phyloP scores from a whole-genome alignment of 2,329 filamentous ascomycete genomes.

The Macrophomina tecta region DNA sequence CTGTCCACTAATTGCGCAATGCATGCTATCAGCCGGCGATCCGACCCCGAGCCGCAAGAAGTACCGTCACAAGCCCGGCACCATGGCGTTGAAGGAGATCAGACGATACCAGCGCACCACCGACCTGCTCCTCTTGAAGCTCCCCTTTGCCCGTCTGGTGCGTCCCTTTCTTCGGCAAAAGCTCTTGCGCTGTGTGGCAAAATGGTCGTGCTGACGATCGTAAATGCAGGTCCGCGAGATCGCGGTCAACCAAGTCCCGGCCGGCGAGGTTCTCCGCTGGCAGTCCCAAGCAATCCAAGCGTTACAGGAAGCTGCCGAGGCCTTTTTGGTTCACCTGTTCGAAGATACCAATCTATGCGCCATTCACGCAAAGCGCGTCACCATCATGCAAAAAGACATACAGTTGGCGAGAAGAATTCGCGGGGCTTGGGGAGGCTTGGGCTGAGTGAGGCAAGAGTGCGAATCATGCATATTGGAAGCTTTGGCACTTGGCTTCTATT shows the following conservation, averaged over 20 bases:
- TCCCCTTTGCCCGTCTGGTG: constrained; percentile 94
- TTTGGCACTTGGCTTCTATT: no score
- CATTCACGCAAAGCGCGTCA: constrained; percentile 99
- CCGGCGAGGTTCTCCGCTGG: constrained; percentile 78
- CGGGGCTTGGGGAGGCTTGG: constrained; percentile 64
- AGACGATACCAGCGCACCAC: constrained; percentile 98
- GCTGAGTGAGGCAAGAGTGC: constrained; percentile 27
- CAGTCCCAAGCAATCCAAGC: constrained; percentile 97
- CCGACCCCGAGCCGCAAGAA: constrained; percentile 39
- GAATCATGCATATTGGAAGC: no score
- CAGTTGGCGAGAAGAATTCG: constrained; percentile 94
- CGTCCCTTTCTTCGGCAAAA: constrained; percentile 26
- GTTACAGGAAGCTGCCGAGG: constrained; percentile 97
- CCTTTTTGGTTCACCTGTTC: constrained; percentile 96
- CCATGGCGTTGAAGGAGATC: constrained; percentile 97
- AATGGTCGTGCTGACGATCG: no score
- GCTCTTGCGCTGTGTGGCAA: background rate
- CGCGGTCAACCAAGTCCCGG: constrained; percentile 91
- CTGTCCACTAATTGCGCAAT: no score
- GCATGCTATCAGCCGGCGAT: constrained; percentile 35
- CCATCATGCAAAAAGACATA: constrained; percentile 97
- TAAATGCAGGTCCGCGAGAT: constrained; percentile 68
- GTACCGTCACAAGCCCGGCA: constrained; percentile 63
- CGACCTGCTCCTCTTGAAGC: constrained; percentile 94
- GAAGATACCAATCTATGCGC: constrained; percentile 99